These are phyloP conservation scores for Albizia julibrissin DNA, from an alignment of 306 rosid genomes.

Conservation along the genomic window DNA sequence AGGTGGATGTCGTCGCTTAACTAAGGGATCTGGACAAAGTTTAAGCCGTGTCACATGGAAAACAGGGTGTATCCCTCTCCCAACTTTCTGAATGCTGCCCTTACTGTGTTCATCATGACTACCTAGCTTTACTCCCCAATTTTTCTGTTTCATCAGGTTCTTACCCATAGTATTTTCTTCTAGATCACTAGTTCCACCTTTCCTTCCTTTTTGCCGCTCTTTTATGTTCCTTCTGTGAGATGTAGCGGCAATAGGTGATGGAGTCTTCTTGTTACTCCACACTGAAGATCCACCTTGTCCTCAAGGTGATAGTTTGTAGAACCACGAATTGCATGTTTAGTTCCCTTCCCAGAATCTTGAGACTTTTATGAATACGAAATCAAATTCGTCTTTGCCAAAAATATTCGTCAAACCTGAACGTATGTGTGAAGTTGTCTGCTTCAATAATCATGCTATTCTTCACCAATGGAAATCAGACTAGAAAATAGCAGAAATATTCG, in stretches of 20 bases:
- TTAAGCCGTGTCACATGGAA: not conserved
- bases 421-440: not conserved
- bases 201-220: not conserved
- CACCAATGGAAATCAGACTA: not conserved
- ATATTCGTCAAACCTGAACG: not conserved
- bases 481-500: too few species aligned
- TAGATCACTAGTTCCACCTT: not conserved
- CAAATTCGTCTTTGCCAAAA: not conserved
- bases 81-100: not conserved
- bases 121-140: not conserved
- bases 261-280: not conserved
- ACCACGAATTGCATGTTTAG: not conserved
- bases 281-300: not conserved
- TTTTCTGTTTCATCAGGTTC: not conserved
- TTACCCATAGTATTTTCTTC: not conserved
- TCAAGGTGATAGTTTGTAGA: not conserved
- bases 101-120: not conserved
- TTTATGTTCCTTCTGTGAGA: not conserved
- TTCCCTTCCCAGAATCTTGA: not conserved
- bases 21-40: not conserved
- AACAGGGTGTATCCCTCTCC: not conserved
- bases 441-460: not conserved
- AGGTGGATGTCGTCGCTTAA: not conserved
- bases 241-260: not conserved
- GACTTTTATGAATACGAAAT: not conserved